These are phyloP conservation scores for Trichocladium uniseriatum DNA, from an alignment of 495 filamentous ascomycete species.

Conservation along the genomic window DNA sequence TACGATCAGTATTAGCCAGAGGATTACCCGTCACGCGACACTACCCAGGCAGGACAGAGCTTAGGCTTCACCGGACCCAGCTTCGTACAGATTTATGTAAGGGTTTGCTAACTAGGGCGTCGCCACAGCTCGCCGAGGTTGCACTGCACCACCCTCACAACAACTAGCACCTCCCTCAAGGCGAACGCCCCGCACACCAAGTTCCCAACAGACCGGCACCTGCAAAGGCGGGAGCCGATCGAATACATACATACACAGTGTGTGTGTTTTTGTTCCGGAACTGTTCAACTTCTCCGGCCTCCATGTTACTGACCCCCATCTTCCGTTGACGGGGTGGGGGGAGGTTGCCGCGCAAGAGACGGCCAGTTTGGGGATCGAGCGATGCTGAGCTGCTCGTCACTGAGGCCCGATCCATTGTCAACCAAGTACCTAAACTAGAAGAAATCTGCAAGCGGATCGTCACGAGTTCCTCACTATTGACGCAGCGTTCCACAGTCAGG, in stretches of 20 bases:
- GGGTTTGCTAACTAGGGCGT: slow-evolving; percentile 11
- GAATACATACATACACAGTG: slow-evolving; percentile 1
- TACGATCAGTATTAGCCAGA: too few relatives aligned
- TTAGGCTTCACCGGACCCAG: neutral
- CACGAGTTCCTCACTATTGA: slow-evolving; percentile 6
- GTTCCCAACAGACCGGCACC: slow-evolving; percentile 9
- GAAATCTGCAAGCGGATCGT: slow-evolving; percentile 6
- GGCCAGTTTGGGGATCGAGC: too few relatives aligned
- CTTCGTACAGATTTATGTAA: slow-evolving; percentile 10
- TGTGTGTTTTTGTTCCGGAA: neutral
- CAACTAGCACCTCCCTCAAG: neutral
- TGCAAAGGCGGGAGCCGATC: slow-evolving; percentile 8
- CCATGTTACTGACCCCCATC: slow-evolving; percentile 2
- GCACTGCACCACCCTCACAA: slow-evolving; percentile 8
- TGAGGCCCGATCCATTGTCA: neutral
- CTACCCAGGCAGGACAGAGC: neutral
- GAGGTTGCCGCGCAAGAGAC: neutral
- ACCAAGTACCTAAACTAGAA: neutral
- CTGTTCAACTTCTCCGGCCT: too few relatives aligned
- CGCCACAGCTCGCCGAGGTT: slow-evolving; percentile 1
- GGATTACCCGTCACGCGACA: slow-evolving; percentile 1
- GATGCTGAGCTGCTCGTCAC: neutral
- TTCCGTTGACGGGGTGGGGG: neutral
- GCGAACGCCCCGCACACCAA: neutral
- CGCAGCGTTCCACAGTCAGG: slow-evolving; percentile 5